These are phyloP conservation scores for Euphorbia peplus DNA, from an alignment of 345 rosid genomes.

Conservation along the genomic window DNA sequence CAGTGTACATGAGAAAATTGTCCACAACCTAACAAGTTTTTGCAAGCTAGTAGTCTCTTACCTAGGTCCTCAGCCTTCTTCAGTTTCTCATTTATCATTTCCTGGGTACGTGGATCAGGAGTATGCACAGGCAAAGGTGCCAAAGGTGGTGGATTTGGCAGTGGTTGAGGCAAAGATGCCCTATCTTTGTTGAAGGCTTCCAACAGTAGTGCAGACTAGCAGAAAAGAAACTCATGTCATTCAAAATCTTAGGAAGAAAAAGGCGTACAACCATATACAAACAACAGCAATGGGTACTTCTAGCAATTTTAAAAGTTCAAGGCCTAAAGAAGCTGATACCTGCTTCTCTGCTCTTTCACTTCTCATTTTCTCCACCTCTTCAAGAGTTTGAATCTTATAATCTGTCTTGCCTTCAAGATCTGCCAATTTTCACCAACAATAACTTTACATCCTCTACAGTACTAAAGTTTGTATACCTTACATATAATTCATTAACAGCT, in stretches of 20 bases:
- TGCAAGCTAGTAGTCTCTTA: slow-evolving; percentile 26
- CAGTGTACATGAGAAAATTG: background rate
- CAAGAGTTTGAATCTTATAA: slow-evolving; percentile 81
- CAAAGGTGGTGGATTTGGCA: slow-evolving; percentile 65
- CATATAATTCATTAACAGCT: background rate
- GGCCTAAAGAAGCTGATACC: slow-evolving; percentile 38
- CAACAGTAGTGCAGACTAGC: slow-evolving; percentile 83
- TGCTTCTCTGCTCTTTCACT: slow-evolving; percentile 91
- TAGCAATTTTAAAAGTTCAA: background rate
- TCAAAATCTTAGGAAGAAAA: background rate
- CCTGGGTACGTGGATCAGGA: slow-evolving; percentile 91
- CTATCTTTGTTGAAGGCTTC: slow-evolving; percentile 99
- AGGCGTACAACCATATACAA: no score
- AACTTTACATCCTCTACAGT: background rate
- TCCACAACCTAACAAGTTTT: background rate
- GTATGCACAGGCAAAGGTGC: slow-evolving; percentile 63
- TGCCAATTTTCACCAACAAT: slow-evolving; percentile 24
- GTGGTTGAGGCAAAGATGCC: slow-evolving; percentile 88
- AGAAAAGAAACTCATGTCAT: slow-evolving; percentile 8
- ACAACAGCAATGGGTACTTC: background rate
- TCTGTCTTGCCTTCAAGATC: slow-evolving; percentile 96
- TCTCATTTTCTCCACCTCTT: slow-evolving; percentile 90
- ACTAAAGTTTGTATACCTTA: background rate
- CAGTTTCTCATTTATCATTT: slow-evolving; percentile 96
- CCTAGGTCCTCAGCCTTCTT: slow-evolving; percentile 99